Evolutionary conservation across 2,329 filamentous ascomycete species (phyloP).

Genomic region (Albophoma yamanashiensis): DNA sequence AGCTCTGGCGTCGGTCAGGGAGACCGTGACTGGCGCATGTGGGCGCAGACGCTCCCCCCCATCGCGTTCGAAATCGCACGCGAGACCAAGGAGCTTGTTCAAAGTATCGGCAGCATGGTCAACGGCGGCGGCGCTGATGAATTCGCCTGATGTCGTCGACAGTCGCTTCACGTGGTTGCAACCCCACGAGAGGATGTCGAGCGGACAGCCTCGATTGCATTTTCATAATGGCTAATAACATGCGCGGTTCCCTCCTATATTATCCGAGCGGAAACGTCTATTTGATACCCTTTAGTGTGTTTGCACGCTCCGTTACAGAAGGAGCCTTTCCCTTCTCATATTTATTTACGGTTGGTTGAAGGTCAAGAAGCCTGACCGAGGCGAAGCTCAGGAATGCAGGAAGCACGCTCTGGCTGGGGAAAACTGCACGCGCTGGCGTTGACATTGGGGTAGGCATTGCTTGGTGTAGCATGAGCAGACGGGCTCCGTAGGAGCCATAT

Average conservation of each 20-base stretch:
- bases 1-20: conserved; percentile 35
- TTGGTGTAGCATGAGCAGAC: not conserved
- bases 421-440: not conserved
- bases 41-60: conserved; percentile 64
- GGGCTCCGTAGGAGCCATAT: not conserved
- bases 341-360: not conserved
- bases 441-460: not conserved
- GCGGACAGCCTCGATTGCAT: not conserved
- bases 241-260: not conserved
- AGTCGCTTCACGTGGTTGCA: not conserved
- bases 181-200: not conserved
- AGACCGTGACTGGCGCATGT: conserved; percentile 47
- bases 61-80: conserved; percentile 81
- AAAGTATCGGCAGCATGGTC: conserved; percentile 29
- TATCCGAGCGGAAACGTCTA: not conserved
- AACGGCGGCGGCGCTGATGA: conserved; percentile 26
- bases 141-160: conserved; percentile 27
- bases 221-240: not conserved
- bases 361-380: not conserved
- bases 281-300: conserved; percentile 1
- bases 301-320: not conserved
- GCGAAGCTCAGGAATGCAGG: not conserved
- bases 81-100: conserved; percentile 63
- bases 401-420: not conserved
- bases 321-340: not conserved